Percentiles rank a stretch among this genome's conserved stretches.
Conservation (phyloP, 2,329 filamentous ascomycete species). For the Didymella pomorum region DNA sequence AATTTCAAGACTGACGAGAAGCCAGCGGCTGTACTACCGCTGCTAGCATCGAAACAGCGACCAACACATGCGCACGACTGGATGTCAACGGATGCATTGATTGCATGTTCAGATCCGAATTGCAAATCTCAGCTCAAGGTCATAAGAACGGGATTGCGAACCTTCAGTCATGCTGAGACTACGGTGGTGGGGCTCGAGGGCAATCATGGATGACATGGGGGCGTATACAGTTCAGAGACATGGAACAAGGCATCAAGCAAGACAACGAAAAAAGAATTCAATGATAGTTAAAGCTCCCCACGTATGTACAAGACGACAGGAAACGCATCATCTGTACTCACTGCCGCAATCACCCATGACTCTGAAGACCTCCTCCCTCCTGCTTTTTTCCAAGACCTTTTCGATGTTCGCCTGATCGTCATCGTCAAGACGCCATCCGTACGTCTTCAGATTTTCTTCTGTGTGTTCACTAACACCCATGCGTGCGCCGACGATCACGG, state of each 20-base stretch:
- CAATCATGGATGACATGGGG: neutral
- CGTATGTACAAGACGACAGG: too few species aligned
- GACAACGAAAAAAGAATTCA: too few species aligned
- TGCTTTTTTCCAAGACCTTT: neutral
- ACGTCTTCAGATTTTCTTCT: neutral
- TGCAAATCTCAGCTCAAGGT: constrained; percentile 8
- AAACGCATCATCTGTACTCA: neutral
- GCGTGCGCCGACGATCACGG: neutral
- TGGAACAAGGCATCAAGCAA: too few species aligned
- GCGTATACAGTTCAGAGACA: too few species aligned
- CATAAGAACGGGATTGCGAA: neutral
- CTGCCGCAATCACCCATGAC: neutral
- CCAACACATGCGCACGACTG: constrained; percentile 23
- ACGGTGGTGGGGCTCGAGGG: neutral
- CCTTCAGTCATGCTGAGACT: neutral
- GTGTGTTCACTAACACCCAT: neutral
- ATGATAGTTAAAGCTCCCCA: too few species aligned
- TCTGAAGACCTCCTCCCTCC: neutral
- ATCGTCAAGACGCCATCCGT: neutral
- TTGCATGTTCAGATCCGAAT: constrained; percentile 23
- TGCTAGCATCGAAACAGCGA: constrained; percentile 20
- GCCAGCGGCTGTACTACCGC: constrained; percentile 17
- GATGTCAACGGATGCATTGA: constrained; percentile 24
- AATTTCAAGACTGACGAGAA: neutral
- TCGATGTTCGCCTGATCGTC: neutral